A percentile compares a stretch with the other conserved stretches of the same genome.
Evolutionary conservation across 371 early-diverging fungal genomes (phyloP).

Genomic region (Syncephalastrum racemosum): DNA sequence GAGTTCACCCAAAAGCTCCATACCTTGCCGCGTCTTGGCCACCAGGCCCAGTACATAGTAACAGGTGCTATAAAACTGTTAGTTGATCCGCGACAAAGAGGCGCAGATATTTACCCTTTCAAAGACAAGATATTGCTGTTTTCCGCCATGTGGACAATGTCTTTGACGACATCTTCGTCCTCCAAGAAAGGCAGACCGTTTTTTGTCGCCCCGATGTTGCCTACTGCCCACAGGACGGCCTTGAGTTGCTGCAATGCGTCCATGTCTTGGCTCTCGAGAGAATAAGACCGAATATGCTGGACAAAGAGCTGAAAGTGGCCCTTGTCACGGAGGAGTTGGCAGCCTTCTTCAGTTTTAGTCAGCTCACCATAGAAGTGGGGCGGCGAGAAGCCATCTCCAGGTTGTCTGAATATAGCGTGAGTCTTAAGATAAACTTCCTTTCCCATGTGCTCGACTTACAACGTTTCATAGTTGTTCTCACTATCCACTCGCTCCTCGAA

Average conservation of each 20-base stretch:
- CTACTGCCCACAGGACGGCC: constrained; percentile 80
- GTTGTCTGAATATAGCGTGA: constrained; percentile 26
- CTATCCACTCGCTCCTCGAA: constrained; percentile 54
- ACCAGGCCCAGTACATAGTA: constrained; percentile 77
- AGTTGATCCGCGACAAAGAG: background rate
- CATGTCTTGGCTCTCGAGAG: constrained; percentile 41
- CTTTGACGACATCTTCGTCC: constrained; percentile 68
- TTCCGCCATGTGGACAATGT: constrained; percentile 72
- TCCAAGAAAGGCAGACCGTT: constrained; percentile 72
- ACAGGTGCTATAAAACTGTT: constrained; percentile 61
- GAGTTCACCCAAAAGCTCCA: constrained; percentile 68
- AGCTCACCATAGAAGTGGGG: constrained; percentile 87
- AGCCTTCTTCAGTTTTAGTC: constrained; percentile 79
- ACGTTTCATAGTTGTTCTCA: constrained; percentile 43
- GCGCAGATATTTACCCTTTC: constrained; percentile 62
- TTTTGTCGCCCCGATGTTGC: constrained; percentile 74
- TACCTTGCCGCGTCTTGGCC: constrained; percentile 68
- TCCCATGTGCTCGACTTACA: constrained; percentile 23
- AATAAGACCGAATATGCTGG: constrained; percentile 57
- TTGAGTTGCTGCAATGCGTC: constrained; percentile 62
- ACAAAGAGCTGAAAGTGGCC: constrained; percentile 72
- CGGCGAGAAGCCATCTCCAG: constrained; percentile 55
- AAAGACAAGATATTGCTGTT: constrained; percentile 68
- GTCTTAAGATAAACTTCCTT: background rate
- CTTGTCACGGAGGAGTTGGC: constrained; percentile 58